Percentiles rank a stretch among this genome's conserved stretches.
phyloP scores from a whole-genome alignment of 768 basidiomycete species.

The Hemileccinum impolitum region DNA sequence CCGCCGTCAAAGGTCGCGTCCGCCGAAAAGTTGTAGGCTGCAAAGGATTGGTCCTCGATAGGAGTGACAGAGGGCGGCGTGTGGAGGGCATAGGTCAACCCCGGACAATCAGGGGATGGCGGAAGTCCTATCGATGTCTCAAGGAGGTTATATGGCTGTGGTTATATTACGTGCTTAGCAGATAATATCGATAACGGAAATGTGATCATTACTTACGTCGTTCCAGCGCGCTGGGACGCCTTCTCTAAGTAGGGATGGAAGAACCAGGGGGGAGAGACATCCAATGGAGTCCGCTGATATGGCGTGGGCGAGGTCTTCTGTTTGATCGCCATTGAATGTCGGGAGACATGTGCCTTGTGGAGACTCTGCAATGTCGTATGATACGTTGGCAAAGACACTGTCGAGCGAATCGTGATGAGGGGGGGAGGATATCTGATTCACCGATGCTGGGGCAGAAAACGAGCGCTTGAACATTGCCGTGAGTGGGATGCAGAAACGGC shows the following conservation, averaged over 20 bases:
- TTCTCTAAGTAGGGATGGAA: slow-evolving; percentile 30
- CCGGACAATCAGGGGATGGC: slow-evolving; percentile 20
- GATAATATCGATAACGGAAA: slow-evolving; percentile 7
- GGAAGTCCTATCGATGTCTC: slow-evolving; percentile 30
- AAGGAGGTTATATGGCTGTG: slow-evolving; percentile 33
- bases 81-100: slow-evolving; percentile 22
- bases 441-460: slow-evolving; percentile 48
- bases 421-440: slow-evolving; percentile 11
- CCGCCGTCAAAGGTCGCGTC: slow-evolving; percentile 10
- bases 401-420: slow-evolving; percentile 24
- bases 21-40: slow-evolving; percentile 15
- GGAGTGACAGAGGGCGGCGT: slow-evolving; percentile 25
- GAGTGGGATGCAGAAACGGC: slow-evolving; percentile 46
- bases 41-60: slow-evolving; percentile 21
- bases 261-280: slow-evolving; percentile 29
- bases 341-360: slow-evolving; percentile 11
- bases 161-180: slow-evolving; percentile 18
- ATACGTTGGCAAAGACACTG: slow-evolving; percentile 30
- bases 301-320: slow-evolving; percentile 20
- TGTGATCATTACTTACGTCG: slow-evolving; percentile 26
- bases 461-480: slow-evolving; percentile 67
- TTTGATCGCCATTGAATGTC: slow-evolving; percentile 16
- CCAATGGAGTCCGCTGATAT: slow-evolving; percentile 23
- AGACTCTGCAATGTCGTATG: slow-evolving; percentile 28
- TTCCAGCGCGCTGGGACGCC: slow-evolving; percentile 32